Percentiles rank a stretch among this genome's conserved stretches.
Conservation (phyloP, 306 rosid genomes). For the Vigna angularis region DNA sequence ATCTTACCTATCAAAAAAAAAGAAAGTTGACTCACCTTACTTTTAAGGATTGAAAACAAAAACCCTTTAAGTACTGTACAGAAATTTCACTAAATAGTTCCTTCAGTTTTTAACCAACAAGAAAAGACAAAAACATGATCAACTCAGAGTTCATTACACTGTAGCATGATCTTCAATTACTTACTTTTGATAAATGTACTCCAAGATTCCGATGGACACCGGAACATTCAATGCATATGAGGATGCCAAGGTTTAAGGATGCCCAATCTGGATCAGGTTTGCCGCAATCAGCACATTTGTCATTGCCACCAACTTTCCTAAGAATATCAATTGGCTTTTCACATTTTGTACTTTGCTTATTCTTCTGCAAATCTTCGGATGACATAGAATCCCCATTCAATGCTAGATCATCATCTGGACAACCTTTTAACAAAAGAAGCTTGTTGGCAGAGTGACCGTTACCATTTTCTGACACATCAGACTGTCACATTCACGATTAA, state of each 20-base stretch:
- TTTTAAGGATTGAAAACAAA: constrained; percentile 9
- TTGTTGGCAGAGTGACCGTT: constrained; percentile 35
- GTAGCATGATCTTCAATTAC: constrained; percentile 31
- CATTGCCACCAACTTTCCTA: constrained; percentile 81
- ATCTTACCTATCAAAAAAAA: constrained; percentile 66
- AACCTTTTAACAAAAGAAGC: constrained; percentile 34
- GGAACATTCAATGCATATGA: constrained; percentile 85
- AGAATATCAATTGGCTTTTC: constrained; percentile 76
- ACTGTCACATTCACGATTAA: constrained; percentile 55
- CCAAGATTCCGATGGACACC: constrained; percentile 93
- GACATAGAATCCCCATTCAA: constrained; percentile 43
- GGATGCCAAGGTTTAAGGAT: constrained; percentile 85
- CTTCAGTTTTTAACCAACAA: not conserved
- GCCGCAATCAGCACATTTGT: constrained; percentile 86
- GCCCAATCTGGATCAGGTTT: constrained; percentile 93
- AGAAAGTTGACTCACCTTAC: constrained; percentile 30
- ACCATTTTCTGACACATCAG: constrained; percentile 44
- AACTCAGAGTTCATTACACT: constrained; percentile 8
- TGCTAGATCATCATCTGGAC: constrained; percentile 46
- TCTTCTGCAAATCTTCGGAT: constrained; percentile 49
- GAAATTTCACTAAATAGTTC: not conserved
- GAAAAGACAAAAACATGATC: not conserved
- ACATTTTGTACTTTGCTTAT: constrained; percentile 38
- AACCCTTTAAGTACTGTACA: not conserved
- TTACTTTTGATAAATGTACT: constrained; percentile 84